phyloP scores from a whole-genome alignment of 2,329 filamentous ascomycete genomes.

The Lecanicillium sp. region DNA sequence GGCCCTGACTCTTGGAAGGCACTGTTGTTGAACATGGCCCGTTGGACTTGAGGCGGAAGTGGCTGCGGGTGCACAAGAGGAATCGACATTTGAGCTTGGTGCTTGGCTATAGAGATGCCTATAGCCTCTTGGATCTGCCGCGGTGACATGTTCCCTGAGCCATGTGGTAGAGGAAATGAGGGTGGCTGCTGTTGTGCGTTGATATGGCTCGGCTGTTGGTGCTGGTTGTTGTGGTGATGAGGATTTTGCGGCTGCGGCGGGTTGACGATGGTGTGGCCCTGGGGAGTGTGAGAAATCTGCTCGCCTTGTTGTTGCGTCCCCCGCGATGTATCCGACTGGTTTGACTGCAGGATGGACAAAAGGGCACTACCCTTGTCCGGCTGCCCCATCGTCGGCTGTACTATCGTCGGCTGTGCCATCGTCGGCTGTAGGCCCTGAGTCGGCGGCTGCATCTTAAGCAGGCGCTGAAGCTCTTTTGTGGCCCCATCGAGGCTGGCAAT shows the following conservation, averaged over 20 bases:
- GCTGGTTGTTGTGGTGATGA: constrained; percentile 47
- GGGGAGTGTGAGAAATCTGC: constrained; percentile 42
- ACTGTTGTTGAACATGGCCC: constrained; percentile 40
- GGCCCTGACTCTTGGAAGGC: constrained; percentile 24
- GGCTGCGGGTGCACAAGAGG: constrained; percentile 40
- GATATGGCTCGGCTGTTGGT: constrained; percentile 30
- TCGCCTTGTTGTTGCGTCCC: constrained; percentile 16
- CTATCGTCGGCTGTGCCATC: not conserved
- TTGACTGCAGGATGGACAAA: constrained; percentile 46
- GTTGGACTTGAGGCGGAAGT: constrained; percentile 50
- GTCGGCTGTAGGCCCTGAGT: constrained; percentile 41
- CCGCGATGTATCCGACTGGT: constrained; percentile 18
- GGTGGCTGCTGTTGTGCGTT: constrained; percentile 27
- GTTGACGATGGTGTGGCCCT: constrained; percentile 46
- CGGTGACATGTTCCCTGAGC: not conserved
- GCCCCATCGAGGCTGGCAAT: constrained; percentile 46
- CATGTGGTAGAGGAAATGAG: constrained; percentile 20
- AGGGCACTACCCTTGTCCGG: constrained; percentile 46
- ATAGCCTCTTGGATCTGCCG: constrained; percentile 17
- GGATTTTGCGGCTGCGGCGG: constrained; percentile 51
- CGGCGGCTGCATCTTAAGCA: constrained; percentile 50
- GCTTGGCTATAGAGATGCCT: constrained; percentile 14
- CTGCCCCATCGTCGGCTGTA: constrained; percentile 27
- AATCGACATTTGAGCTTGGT: constrained; percentile 17
- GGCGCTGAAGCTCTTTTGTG: constrained; percentile 45